Percentiles rank a stretch among this genome's conserved stretches.
Evolutionary conservation across 495 filamentous ascomycete species (phyloP).

Genomic region (Aspergillus incahuasiensis): DNA sequence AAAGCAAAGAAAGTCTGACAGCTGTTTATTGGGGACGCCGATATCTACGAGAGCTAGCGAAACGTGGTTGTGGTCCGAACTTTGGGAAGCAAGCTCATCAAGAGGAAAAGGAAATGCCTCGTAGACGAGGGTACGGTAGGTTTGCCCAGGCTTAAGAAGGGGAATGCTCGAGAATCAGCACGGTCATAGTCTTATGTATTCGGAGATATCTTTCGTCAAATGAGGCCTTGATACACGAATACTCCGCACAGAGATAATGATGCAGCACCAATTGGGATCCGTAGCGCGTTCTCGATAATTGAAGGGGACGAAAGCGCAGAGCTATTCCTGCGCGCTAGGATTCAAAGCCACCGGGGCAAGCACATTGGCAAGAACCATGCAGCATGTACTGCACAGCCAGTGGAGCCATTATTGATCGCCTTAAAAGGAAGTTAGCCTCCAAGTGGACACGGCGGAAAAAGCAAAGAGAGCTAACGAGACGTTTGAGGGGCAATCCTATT

Average conservation of each 20-base stretch:
- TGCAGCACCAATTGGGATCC: constrained; percentile 16
- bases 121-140: not conserved
- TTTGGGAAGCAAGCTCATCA: constrained; percentile 4
- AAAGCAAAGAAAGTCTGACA: not conserved
- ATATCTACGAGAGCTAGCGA: constrained; percentile 18
- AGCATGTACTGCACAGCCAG: constrained; percentile 13
- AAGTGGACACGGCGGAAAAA: constrained; percentile 6
- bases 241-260: constrained; percentile 8
- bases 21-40: constrained; percentile 2
- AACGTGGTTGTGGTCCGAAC: not conserved
- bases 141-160: constrained; percentile 19
- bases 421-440: constrained; percentile 6
- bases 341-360: constrained; percentile 9
- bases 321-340: constrained; percentile 15
- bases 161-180: constrained; percentile 10
- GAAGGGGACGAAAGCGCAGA: constrained; percentile 19
- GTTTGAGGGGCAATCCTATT: constrained; percentile 15
- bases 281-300: constrained; percentile 24
- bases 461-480: constrained; percentile 11
- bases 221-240: constrained; percentile 9
- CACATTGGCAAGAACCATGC: constrained; percentile 8
- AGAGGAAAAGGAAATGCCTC: constrained; percentile 6
- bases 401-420: constrained; percentile 17
- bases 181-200: constrained; percentile 22
- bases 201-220: constrained; percentile 10